Evolutionary conservation across 2,329 filamentous ascomycete species (phyloP), one percentile per base, ranked within the genome.

Genomic region (Penicillium occitanis): DNA sequence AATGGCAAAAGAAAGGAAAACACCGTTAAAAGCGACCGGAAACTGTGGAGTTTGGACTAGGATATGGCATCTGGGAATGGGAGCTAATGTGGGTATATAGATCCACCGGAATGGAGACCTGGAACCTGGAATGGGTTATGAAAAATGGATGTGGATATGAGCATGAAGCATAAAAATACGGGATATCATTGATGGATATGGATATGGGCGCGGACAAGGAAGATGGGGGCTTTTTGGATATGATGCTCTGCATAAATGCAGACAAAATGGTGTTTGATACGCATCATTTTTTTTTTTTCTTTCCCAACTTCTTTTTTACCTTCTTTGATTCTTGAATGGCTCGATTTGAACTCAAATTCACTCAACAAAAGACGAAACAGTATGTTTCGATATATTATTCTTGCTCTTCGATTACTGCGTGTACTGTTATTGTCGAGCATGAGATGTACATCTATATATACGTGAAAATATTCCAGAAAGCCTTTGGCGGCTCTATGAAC

Each of bases 241-340:
- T 37, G 14, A 42, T 33, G 35, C 11, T 62, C 37, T 37, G 46
- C 46, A 63, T 55, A 22, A 3, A 44, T 51, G 61, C 61, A 33
- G 48, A 30, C 22, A 57, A 57, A 37, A 8, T 51, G 59, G 46
- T 33, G 33, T 51, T 62, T 63, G 61, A 63, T 63, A 63, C 35
- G 46, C 61, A 63, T 62, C 60, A 62, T 30, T 19, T 62, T 62
- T 51, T 62, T 62, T 51, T 51, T 28, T 25, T n/a, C 33, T 50
- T 25, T 51, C 28, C 44, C 37, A 17, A 48, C 37, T 8, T 8
- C n/a, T 8, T 5, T 25, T 28, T 28, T 7, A 25, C 25, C 25
- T 40, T 37, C n/a, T 25, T 5, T 57, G 48, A 17, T 7, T 28
- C 8, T 35, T 22, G n/a, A 22, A 37, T 11, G 4, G n/a, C n/a